Base-by-base conservation (phyloP, 495 filamentous ascomycete genomes). In the Xylaria acuta region DNA sequence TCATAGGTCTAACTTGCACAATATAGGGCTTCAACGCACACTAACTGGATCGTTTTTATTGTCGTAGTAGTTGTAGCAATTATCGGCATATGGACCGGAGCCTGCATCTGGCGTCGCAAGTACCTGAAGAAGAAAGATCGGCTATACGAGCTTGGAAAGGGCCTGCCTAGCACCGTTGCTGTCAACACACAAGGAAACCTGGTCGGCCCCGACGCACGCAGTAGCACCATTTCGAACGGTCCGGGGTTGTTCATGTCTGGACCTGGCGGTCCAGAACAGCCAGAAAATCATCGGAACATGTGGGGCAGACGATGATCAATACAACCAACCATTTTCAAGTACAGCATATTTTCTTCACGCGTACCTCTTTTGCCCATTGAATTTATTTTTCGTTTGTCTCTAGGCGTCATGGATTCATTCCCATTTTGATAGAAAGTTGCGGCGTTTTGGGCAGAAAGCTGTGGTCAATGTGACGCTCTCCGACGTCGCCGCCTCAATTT, bases 41-140 rank as follows among this genome's bases (percentile, higher is more conserved):
- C 82, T 75, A 81, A 85, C 80, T 89, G 86, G 85, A 84, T 89
- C n/a, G 82, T 88, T 65, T 86, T 88, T 78, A 79, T 88, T 40
- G 82, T 88, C 63, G 77, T 88, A 67, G 78, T 89, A 56, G 80
- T 87, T 18, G 81, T 89, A 36, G 85, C 79, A 62, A 84, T 89
- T 38, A 75, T 80, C 27, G 86, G 80, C 54, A 86, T 85, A 67
- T 89, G 87, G 87, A 75, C 86, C 11, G 85, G 83, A 30, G 87
- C 87, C 51, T 86, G 84, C 74, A 74, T 87, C 71, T 85, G 86
- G 81, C 81, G 86, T 54, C 80, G 82, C 65, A 80, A 83, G 47
- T 88, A 89, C 75, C 77, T 88, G 47, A 81, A 78, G 70, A 87
- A 84, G 75, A 86, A 82, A 75, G 86, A 88, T 74, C 79, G 84